These are phyloP conservation scores for bread wheat (Triticum aestivum) DNA, from an alignment of 176 grass and related monocot species.

Conservation along the genomic window DNA sequence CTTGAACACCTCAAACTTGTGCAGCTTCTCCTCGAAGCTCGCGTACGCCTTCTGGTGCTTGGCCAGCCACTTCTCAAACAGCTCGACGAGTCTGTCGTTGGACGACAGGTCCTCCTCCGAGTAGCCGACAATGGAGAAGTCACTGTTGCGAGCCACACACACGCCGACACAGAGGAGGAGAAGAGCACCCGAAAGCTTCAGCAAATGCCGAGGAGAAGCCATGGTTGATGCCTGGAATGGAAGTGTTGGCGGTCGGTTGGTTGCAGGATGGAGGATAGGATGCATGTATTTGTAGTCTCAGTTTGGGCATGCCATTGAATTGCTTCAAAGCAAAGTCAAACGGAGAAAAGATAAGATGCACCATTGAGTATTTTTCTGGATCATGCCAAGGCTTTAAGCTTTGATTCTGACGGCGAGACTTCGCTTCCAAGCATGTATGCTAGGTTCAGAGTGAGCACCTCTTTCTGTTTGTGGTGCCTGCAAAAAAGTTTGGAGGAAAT, in stretches of 20 bases:
- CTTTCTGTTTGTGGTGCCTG: slow-evolving; percentile 10
- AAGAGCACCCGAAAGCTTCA: slow-evolving; percentile 17
- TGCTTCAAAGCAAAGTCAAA: slow-evolving; percentile 56
- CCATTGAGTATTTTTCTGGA: slow-evolving; percentile 34
- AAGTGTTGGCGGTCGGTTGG: not conserved
- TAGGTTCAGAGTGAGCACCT: slow-evolving; percentile 11
- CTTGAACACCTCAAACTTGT: slow-evolving; percentile 78
- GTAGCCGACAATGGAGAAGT: slow-evolving; percentile 83
- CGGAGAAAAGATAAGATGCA: not conserved
- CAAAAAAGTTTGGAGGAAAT: slow-evolving; percentile 23
- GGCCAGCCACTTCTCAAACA: slow-evolving; percentile 78
- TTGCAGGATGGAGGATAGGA: slow-evolving; percentile 20
- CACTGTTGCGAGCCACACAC: slow-evolving; percentile 27
- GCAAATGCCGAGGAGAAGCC: slow-evolving; percentile 5
- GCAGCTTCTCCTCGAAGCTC: slow-evolving; percentile 76
- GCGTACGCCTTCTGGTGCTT: slow-evolving; percentile 73
- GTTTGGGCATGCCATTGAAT: slow-evolving; percentile 8
- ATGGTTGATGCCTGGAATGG: slow-evolving; percentile 30
- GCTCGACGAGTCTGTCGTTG: slow-evolving; percentile 57
- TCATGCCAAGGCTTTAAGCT: slow-evolving; percentile 67
- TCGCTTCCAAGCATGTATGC: slow-evolving; percentile 57
- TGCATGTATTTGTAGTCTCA: slow-evolving; percentile 37
- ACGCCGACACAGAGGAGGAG: slow-evolving; percentile 4
- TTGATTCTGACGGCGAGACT: slow-evolving; percentile 47
- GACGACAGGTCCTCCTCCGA: slow-evolving; percentile 57